A percentile compares a stretch with the other conserved stretches of the same genome.
Evolutionary conservation across 2,329 filamentous ascomycete genomes (phyloP).

Genomic region (Neopestalotiopsis rosae): DNA sequence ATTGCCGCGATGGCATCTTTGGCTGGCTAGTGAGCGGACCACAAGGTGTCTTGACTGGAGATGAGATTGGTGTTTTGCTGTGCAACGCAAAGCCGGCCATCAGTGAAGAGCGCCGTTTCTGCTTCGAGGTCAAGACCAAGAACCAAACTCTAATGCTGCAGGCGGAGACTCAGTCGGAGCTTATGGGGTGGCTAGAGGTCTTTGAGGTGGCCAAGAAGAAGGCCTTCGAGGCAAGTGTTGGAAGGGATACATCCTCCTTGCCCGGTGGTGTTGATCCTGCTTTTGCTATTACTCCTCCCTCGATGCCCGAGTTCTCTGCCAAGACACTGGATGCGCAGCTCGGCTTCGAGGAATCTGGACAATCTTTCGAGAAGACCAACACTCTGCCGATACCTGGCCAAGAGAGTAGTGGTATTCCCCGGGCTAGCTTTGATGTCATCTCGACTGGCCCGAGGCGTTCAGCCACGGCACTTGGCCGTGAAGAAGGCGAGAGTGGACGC

Average conservation of each 20-base stretch:
- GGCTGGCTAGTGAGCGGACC: constrained; percentile 88
- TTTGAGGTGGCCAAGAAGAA: constrained; percentile 95
- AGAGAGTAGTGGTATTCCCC: constrained; percentile 56
- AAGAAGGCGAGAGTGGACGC: constrained; percentile 76
- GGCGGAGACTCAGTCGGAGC: constrained; percentile 87
- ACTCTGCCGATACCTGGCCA: constrained; percentile 70
- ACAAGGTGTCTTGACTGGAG: constrained; percentile 90
- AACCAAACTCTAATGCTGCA: constrained; percentile 88
- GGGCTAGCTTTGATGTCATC: constrained; percentile 75
- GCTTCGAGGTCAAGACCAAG: constrained; percentile 98
- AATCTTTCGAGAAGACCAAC: constrained; percentile 61
- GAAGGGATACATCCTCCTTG: constrained; percentile 51
- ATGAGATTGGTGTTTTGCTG: constrained; percentile 92
- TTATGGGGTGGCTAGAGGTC: constrained; percentile 93
- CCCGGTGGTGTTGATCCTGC: constrained; percentile 70
- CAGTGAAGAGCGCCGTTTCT: constrained; percentile 92
- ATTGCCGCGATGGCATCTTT: constrained; percentile 93
- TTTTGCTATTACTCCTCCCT: constrained; percentile 89
- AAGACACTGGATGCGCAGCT: constrained; percentile 72
- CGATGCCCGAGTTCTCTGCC: constrained; percentile 88
- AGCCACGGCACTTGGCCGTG: constrained; percentile 60
- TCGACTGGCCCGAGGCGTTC: constrained; percentile 55
- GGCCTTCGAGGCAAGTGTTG: constrained; percentile 77
- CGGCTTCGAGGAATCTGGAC: constrained; percentile 38
- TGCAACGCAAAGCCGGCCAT: constrained; percentile 92